Conservation (phyloP, 2,329 filamentous ascomycete genomes). For the Fusarium hostae region DNA sequence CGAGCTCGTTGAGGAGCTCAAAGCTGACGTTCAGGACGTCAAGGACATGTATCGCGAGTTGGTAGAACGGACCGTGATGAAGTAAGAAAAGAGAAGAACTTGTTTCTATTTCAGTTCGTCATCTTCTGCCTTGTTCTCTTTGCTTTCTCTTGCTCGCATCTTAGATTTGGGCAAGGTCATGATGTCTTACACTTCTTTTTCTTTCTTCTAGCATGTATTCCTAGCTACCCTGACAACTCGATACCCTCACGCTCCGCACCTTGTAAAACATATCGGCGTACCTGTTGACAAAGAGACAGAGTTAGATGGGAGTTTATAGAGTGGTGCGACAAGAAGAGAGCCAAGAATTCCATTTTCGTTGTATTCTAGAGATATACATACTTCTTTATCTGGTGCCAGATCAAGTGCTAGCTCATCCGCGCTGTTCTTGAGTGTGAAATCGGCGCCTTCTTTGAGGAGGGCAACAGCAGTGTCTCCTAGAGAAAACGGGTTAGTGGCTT, state of each 20-base stretch:
- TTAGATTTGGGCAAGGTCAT: constrained; percentile 10
- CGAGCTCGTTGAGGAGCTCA: constrained; percentile 91
- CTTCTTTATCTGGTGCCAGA: constrained; percentile 86
- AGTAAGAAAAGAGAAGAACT: constrained; percentile 54
- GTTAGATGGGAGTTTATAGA: constrained; percentile 37
- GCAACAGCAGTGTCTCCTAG: constrained; percentile 82
- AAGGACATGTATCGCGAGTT: constrained; percentile 97
- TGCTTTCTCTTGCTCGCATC: neutral
- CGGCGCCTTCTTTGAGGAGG: constrained; percentile 85
- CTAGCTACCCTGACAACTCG: constrained; percentile 56
- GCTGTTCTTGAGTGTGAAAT: constrained; percentile 78
- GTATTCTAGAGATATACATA: constrained; percentile 54
- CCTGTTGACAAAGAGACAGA: constrained; percentile 56
- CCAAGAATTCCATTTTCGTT: neutral
- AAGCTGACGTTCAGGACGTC: constrained; percentile 88
- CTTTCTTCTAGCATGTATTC: constrained; percentile 35
- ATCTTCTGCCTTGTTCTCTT: neutral
- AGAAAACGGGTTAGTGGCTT: neutral
- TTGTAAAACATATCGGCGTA: constrained; percentile 79
- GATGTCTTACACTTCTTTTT: constrained; percentile 19
- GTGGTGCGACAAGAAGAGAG: neutral
- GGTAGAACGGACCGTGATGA: constrained; percentile 85
- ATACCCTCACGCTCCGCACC: constrained; percentile 88
- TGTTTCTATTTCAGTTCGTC: neutral
- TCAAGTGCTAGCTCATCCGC: constrained; percentile 80